Percentiles rank a stretch among this genome's conserved stretches.
Conservation (phyloP, 1,284 basidiomycete genomes). For the Sporisorium graminicola region DNA sequence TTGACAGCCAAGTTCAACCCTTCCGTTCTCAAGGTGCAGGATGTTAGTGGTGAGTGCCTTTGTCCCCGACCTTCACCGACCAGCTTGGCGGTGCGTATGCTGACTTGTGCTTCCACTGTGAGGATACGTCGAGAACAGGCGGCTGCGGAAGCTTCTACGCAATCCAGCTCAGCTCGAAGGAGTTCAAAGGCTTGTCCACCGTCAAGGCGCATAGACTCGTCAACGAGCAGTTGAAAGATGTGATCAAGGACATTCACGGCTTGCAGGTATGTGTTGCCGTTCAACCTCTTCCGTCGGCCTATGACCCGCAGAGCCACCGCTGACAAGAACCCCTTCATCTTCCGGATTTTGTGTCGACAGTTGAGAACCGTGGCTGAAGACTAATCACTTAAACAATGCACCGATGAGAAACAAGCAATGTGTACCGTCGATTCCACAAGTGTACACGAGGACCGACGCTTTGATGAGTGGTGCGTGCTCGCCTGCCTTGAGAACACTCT, state of each 20-base stretch:
- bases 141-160: slow-evolving; percentile 97
- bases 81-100: slow-evolving; percentile 56
- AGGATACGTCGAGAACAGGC: slow-evolving; percentile 67
- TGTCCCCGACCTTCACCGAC: neutral
- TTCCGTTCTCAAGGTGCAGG: slow-evolving; percentile 60
- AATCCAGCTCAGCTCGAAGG: slow-evolving; percentile 84
- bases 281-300: too few species aligned
- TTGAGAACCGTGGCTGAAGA: slow-evolving; percentile 45
- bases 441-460: neutral
- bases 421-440: neutral
- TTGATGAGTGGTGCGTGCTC: neutral
- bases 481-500: too few species aligned
- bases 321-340: neutral
- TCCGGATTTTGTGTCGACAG: slow-evolving; percentile 4
- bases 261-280: slow-evolving; percentile 80
- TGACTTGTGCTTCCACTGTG: slow-evolving; percentile 68
- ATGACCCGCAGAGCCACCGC: neutral
- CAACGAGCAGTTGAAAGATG: slow-evolving; percentile 86
- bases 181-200: slow-evolving; percentile 86
- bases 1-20: slow-evolving; percentile 81
- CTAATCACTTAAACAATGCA: neutral
- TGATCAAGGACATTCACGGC: slow-evolving; percentile 92
- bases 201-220: slow-evolving; percentile 96
- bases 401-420: neutral
- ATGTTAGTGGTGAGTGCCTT: slow-evolving; percentile 71